Evolutionary conservation across 2,329 filamentous ascomycete species (phyloP), one percentile per base, ranked within the genome.

Genomic region (Ophiostoma tasmaniense): DNA sequence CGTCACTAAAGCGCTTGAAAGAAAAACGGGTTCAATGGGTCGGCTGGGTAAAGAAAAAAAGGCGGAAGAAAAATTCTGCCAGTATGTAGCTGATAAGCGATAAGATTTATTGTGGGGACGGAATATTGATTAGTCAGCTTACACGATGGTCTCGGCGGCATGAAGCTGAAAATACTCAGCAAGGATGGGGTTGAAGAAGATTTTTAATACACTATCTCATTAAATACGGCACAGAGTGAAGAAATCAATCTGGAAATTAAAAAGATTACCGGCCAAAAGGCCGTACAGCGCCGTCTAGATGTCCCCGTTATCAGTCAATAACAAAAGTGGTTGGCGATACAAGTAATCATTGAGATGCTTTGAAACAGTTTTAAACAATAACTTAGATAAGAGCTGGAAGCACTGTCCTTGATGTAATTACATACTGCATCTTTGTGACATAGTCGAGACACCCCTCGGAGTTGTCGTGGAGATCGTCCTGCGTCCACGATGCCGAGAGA

Each of bases 61-160:
- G 71, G 68, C 69, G 71, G 71, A 64, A 67, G 68, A 42, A 71
- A 71, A 72, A 71, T 71, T 71, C 70, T 71, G 71, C 71, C 71
- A 61, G 25, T 61, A 30, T 61, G 55, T 33, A 28, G 25, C 55
- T 61, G 55, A 61, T 61, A 68, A 68, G 67, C 28, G 65, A 69
- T 67, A 66, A 69, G 55, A 4, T 17, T n/a, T 45, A 42, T 55
- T 55, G 1, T 39, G 30, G 28, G n/a, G 33, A 65, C 1, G 39
- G 5, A 7, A 6, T 22, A 17, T 5, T 61, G 55, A 25, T 61
- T 61, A 61, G 55, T 61, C 55, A 61, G 25, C 14, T 30, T 30
- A 33, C n/a, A 50, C 42, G 11, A 55, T 10, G n/a, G 45, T 6
- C n/a, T n/a, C n/a, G n/a, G n/a, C 50, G n/a, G 8, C 50, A 55